phyloP scores from a whole-genome alignment of 306 rosid species.

The Vicia faba region DNA sequence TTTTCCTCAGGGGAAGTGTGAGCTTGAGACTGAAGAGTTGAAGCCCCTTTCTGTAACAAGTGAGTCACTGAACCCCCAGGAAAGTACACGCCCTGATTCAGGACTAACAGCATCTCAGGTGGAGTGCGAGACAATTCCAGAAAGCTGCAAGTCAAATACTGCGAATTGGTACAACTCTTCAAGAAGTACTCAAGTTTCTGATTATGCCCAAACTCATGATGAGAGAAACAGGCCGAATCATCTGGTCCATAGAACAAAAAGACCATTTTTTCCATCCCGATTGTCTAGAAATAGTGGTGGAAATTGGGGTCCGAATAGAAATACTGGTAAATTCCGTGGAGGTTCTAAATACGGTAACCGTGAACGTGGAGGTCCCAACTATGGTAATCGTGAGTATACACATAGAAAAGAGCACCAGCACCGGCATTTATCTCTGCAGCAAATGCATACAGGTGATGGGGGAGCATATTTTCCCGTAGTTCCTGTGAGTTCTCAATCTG shows the following conservation, averaged over 20 bases:
- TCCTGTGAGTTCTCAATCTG: conserved; percentile 49
- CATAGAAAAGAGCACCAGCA: conserved; percentile 53
- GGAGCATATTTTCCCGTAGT: conserved; percentile 44
- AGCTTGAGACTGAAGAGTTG: conserved; percentile 48
- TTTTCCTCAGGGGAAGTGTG: conserved; percentile 40
- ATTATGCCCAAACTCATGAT: conserved; percentile 44
- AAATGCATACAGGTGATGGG: conserved; percentile 45
- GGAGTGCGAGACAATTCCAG: conserved; percentile 45
- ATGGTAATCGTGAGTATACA: conserved; percentile 45
- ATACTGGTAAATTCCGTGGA: conserved; percentile 49
- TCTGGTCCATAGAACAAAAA: conserved; percentile 43
- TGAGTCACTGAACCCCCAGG: conserved; percentile 43
- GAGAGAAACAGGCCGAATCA: conserved; percentile 48
- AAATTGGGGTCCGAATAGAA: conserved; percentile 50
- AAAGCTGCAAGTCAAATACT: conserved; percentile 43
- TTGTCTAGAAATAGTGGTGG: conserved; percentile 43
- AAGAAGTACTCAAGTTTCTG: conserved; percentile 45
- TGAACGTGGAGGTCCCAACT: conserved; percentile 51
- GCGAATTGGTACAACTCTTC: conserved; percentile 47
- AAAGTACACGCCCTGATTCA: conserved; percentile 41
- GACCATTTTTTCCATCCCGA: conserved; percentile 43
- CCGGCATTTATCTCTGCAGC: conserved; percentile 48
- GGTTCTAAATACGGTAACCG: conserved; percentile 55
- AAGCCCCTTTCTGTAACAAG: conserved; percentile 48
- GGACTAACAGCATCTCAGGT: conserved; percentile 33